phyloP scores from a whole-genome alignment of 1,284 basidiomycete species.

The Hypsizygus ulmarius region DNA sequence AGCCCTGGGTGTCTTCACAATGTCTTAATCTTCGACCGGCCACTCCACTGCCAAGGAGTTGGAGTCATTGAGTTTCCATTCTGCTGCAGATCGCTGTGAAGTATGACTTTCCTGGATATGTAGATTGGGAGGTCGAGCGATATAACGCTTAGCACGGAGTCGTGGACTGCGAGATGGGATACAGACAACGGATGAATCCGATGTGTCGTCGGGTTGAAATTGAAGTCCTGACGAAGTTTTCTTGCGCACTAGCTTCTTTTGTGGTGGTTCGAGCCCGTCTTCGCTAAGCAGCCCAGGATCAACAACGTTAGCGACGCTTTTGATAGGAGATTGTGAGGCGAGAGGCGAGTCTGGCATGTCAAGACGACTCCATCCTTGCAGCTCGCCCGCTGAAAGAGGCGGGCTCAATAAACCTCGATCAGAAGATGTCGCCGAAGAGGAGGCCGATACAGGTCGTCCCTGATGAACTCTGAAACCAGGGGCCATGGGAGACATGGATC shows the following conservation, averaged over 20 bases:
- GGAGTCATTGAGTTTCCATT: conserved; percentile 39
- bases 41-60: conserved; percentile 50
- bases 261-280: background rate
- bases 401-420: conserved; percentile 28
- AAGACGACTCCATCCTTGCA: conserved; percentile 24
- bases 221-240: conserved; percentile 33
- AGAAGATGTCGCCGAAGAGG: conserved; percentile 27
- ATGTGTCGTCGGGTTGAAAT: conserved; percentile 27
- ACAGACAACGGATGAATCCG: conserved; percentile 45
- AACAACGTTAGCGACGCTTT: background rate
- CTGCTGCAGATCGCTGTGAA: conserved; percentile 21
- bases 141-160: conserved; percentile 50
- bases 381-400: conserved; percentile 20
- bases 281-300: background rate
- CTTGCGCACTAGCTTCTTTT: conserved; percentile 30
- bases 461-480: conserved; percentile 38
- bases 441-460: conserved; percentile 24
- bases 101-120: conserved; percentile 38
- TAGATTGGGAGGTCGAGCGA: conserved; percentile 44
- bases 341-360: conserved; percentile 26
- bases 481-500: conserved; percentile 71
- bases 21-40: conserved; percentile 49
- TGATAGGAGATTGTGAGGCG: conserved; percentile 3
- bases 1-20: conserved; percentile 53
- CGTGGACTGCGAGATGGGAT: conserved; percentile 39